Evolutionary conservation across 2,329 filamentous ascomycete species (phyloP), one percentile per base, ranked within the genome.

Genomic region (Trichoderma gracile): DNA sequence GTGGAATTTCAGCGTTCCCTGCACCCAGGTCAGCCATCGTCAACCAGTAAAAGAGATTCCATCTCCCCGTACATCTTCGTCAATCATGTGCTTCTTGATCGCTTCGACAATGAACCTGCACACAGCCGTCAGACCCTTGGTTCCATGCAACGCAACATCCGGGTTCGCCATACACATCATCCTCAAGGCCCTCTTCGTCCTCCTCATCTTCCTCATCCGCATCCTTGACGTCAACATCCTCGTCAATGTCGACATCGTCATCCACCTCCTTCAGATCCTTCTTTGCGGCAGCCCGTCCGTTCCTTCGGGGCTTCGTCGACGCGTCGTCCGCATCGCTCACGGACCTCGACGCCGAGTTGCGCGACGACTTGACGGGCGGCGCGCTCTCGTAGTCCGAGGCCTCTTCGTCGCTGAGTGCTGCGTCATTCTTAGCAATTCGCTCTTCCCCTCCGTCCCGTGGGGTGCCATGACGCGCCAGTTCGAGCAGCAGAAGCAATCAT

Each of bases 81-180:
- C 80, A 50, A 89, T 81, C 62, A 84, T 81, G 76, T 94, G 91
- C 38, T 78, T 81, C 52, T 88, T 73, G 69, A 95, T 93, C 70
- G 86, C 84, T 73, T 94, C 90, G 5, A 95, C 90, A 15, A 91
- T 84, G 70, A 84, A 93, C 72, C 89, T 91, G 68, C 52, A 40
- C 38, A 17, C n/a, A 27, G 1, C 12, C 19, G 38, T 65, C 9
- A 66, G 59, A 30, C 19, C 47, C 47, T 64, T 67, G 14, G 30
- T 19, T 21, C 19, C 25, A 30, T 61, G 64, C 71, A 69, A 74
- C 74, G 64, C 68, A 45, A 70, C 68, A 2, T 70, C 15, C 60
- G 1, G 73, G 78, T 50, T 81, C 85, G n/a, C 30, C 49, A 21
- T 73, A 73, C 19, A 78, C 72, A 17, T 76, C 73, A 38, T 81